A percentile compares a stretch with the other conserved stretches of the same genome.
phyloP scores from a whole-genome alignment of 495 filamentous ascomycete genomes.

The Tetracladium setigerum region DNA sequence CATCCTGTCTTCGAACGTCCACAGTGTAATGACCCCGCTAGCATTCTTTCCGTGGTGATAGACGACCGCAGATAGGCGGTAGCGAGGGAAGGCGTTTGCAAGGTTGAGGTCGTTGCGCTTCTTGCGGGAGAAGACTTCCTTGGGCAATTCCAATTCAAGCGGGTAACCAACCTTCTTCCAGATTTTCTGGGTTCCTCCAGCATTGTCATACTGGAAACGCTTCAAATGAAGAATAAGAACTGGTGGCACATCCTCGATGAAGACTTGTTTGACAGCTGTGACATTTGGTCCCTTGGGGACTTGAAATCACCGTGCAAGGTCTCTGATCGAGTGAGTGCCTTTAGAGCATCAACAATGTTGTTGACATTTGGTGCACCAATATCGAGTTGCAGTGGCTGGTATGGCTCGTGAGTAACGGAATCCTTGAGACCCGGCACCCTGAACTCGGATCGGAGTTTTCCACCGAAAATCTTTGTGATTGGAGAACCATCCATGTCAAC shows the following conservation, averaged over 20 bases:
- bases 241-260: conserved; percentile 87
- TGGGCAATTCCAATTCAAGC: conserved; percentile 86
- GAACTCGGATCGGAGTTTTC: conserved; percentile 83
- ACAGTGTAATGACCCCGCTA: conserved; percentile 95
- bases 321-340: conserved; percentile 74
- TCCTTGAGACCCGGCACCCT: conserved; percentile 79
- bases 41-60: conserved; percentile 98
- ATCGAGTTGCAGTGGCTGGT: conserved; percentile 90
- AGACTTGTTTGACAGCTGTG: conserved; percentile 83
- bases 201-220: conserved; percentile 89
- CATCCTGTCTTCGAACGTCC: conserved; percentile 89
- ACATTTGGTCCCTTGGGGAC: conserved; percentile 68
- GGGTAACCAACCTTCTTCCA: conserved; percentile 98
- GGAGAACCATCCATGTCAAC: conserved; percentile 61
- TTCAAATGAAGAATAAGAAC: conserved; percentile 94
- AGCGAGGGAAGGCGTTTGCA: conserved; percentile 65
- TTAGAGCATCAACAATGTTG: conserved; percentile 88
- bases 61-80: conserved; percentile 82
- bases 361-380: conserved; percentile 78
- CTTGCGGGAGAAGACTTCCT: conserved; percentile 77
- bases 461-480: conserved; percentile 90
- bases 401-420: conserved; percentile 87
- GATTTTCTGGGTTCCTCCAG: conserved; percentile 91
- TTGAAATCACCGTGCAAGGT: conserved; percentile 82
- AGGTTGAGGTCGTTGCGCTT: conserved; percentile 56